phyloP scores from a whole-genome alignment of 208 protist genomes.

The Wallacemonas sp. region DNA sequence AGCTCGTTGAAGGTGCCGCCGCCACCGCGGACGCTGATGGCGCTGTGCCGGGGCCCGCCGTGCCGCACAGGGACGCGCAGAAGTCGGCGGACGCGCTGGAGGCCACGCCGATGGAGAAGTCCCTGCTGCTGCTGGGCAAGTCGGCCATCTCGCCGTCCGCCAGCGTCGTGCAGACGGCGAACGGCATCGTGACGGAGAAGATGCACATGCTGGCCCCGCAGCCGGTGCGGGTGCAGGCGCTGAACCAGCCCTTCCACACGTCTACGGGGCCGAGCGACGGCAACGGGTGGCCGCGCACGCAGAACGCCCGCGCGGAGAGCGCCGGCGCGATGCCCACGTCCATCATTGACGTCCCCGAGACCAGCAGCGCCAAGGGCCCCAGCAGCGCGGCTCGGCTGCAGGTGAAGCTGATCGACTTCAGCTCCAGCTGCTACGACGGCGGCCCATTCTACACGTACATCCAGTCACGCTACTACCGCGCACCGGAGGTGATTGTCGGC shows the following conservation, averaged over 20 bases:
- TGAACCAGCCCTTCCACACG: conserved; percentile 28
- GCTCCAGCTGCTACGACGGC: conserved; percentile 93
- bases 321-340: too few relatives aligned
- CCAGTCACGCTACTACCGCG: conserved; percentile 96
- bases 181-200: conserved; percentile 19
- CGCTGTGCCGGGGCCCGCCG: too few relatives aligned
- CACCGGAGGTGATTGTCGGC: conserved; percentile 96
- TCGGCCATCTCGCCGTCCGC: conserved; percentile 4
- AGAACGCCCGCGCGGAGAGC: too few relatives aligned
- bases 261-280: background rate
- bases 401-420: conserved; percentile 98
- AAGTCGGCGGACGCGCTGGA: background rate
- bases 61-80: too few relatives aligned
- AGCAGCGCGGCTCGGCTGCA: too few relatives aligned
- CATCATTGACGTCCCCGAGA: too few relatives aligned
- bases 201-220: conserved; percentile 27
- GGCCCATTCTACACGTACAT: conserved; percentile 84
- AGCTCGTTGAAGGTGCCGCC: too few relatives aligned
- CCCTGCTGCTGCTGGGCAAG: conserved; percentile 6
- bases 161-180: conserved; percentile 1
- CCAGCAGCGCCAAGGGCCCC: too few relatives aligned
- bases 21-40: too few relatives aligned
- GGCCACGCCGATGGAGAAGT: conserved; percentile 12
- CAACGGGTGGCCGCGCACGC: too few relatives aligned
- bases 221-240: conserved; percentile 32